These are phyloP conservation scores for Bromus sterilis DNA, from an alignment of 176 grass and related monocot species.

Conservation along the genomic window DNA sequence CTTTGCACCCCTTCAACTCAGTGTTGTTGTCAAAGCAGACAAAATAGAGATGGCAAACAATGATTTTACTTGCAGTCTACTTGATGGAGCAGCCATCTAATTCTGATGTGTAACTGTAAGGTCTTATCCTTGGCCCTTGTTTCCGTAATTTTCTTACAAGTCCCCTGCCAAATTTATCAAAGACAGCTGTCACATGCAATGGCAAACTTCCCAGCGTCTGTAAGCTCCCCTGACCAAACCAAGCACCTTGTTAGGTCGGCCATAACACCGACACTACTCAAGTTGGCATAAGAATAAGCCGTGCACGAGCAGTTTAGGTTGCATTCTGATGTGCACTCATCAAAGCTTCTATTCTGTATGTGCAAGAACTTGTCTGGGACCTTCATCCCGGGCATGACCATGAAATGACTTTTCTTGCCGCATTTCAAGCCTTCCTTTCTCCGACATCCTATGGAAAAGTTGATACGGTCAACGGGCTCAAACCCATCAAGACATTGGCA, in stretches of 20 bases:
- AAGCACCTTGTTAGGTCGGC: conserved; percentile 31
- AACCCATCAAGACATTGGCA: conserved; percentile 47
- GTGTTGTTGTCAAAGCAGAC: conserved; percentile 35
- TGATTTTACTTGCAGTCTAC: conserved; percentile 52
- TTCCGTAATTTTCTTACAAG: not conserved
- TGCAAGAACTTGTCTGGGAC: conserved; percentile 29
- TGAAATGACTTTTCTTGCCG: not conserved
- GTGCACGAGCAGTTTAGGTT: conserved; percentile 37
- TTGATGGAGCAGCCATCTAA: conserved; percentile 16
- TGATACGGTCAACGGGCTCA: not conserved
- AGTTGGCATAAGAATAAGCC: conserved; percentile 29
- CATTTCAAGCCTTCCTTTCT: conserved; percentile 20
- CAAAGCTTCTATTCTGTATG: conserved; percentile 25
- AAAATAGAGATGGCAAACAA: conserved; percentile 38
- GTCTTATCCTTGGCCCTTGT: not conserved
- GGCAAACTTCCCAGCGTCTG: conserved; percentile 23
- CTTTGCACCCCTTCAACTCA: conserved; percentile 42
- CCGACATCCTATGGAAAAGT: conserved; percentile 26
- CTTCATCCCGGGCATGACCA: conserved; percentile 18
- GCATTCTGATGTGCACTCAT: conserved; percentile 29
- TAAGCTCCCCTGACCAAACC: conserved; percentile 38
- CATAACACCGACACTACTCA: not conserved
- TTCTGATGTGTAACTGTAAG: not conserved
- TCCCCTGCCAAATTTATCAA: not conserved
- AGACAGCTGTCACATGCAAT: not conserved